phyloP scores from a whole-genome alignment of 441 rosid genomes.

The Corymbia calophylla region DNA sequence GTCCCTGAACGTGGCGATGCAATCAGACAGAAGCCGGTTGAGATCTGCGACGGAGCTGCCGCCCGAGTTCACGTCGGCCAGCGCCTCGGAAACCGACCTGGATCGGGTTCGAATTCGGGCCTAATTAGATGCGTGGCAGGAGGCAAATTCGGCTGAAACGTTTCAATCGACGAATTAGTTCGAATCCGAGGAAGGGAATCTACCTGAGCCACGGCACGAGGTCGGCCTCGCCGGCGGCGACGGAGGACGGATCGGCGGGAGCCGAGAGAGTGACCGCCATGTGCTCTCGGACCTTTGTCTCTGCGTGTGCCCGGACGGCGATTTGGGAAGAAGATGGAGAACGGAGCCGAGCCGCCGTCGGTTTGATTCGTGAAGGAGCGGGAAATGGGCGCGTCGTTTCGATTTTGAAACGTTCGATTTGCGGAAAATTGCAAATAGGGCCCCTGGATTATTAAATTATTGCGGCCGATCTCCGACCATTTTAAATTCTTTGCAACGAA shows the following conservation, averaged over 20 bases:
- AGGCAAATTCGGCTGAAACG: neutral
- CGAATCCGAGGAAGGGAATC: neutral
- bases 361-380: neutral
- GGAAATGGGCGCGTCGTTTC: neutral
- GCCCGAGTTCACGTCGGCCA: slow-evolving; percentile 29
- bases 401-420: neutral
- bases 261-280: slow-evolving; percentile 20
- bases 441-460: neutral
- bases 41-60: slow-evolving; percentile 20
- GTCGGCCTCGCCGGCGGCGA: slow-evolving; percentile 24
- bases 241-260: slow-evolving; percentile 4
- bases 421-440: neutral
- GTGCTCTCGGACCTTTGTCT: neutral
- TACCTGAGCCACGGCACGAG: slow-evolving; percentile 74
- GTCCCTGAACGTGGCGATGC: slow-evolving; percentile 49
- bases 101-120: neutral
- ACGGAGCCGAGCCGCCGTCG: neutral
- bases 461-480: neutral
- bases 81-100: slow-evolving; percentile 47
- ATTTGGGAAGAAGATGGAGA: neutral
- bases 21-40: slow-evolving; percentile 35
- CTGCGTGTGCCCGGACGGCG: neutral
- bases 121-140: neutral
- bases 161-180: neutral
- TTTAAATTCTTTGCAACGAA: neutral